Evolutionary conservation across 2,329 filamentous ascomycete genomes (phyloP), one percentile per base, ranked within the genome.

Genomic region (Epichloe typhina): DNA sequence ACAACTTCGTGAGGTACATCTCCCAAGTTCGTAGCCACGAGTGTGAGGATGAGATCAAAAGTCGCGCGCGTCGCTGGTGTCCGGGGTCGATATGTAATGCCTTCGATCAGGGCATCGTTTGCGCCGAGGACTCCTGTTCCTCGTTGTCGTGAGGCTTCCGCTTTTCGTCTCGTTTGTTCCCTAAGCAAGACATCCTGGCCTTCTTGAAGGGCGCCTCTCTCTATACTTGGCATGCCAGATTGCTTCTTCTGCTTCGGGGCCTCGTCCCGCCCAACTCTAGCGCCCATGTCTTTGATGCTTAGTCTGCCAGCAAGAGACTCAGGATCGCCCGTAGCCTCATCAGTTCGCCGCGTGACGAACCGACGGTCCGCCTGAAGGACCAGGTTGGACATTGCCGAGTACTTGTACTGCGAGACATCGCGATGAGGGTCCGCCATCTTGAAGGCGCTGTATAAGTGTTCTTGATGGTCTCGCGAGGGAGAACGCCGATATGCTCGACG

Each of bases 361-460:
- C 93, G 85, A 72, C 90, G 85, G 75, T 98, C 93, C 74, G 89
- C 90, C 86, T 98, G 93, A 81, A 98, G 88, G 66, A 98, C 93
- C 88, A 98, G 85, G 82, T 98, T 98, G 74, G 93, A 98, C 93
- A 98, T 97, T 69, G 88, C 89, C 82, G 89, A 89, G 80, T 96
- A 95, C 72, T 96, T 96, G 80, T 95, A 96, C 72, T 95, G 90
- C 70, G 88, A 90, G 63, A 95, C 86, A 84, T 93, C 82, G 70
- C 80, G 80, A 64, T 83, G 75, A 68, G 80, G 76, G 68, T 83
- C 86, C 69, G 85, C 77, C 87, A 91, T 90, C 52, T 66, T 76
- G 67, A 58, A 60, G 56, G 55, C 53, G 49, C 58, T 58, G 56
- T 31, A 12, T 31, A 12, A n/a, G 21, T 37, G 43, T n/a, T 58